Evolutionary conservation across 73 alveolate genomes (phyloP).

Genomic region (Tetrahymena malaccensis): DNA sequence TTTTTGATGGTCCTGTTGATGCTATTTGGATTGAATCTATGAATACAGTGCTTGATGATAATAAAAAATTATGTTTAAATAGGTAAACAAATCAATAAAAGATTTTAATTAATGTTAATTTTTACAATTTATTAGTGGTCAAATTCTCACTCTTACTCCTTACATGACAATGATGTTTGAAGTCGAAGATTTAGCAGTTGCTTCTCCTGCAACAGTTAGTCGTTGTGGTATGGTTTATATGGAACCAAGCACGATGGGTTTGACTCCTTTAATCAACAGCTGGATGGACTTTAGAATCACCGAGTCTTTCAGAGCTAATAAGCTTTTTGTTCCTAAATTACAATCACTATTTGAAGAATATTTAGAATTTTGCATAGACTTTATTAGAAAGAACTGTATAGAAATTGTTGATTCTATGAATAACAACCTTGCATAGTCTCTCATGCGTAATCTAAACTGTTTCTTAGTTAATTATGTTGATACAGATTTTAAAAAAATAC

Average conservation of each 20-base stretch:
- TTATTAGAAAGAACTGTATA: slow-evolving; percentile 51
- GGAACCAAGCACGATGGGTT: slow-evolving; percentile 83
- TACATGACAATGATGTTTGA: slow-evolving; percentile 89
- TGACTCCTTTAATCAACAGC: slow-evolving; percentile 65
- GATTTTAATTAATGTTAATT: slow-evolving; percentile 40
- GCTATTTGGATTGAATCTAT: slow-evolving; percentile 94
- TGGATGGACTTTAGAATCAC: slow-evolving; percentile 74
- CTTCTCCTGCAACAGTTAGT: slow-evolving; percentile 87
- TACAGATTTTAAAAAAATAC: slow-evolving; percentile 75
- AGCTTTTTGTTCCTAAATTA: slow-evolving; percentile 53
- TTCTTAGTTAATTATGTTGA: slow-evolving; percentile 66
- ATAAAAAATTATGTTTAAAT: slow-evolving; percentile 90
- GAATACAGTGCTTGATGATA: slow-evolving; percentile 99
- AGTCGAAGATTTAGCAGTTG: slow-evolving; percentile 81
- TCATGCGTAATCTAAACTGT: slow-evolving; percentile 77
- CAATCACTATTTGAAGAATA: slow-evolving; percentile 61
- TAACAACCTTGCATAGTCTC: slow-evolving; percentile 56
- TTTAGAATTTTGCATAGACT: slow-evolving; percentile 56
- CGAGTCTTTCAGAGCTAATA: slow-evolving; percentile 31
- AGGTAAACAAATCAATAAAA: neutral
- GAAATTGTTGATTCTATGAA: slow-evolving; percentile 67
- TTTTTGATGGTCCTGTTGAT: slow-evolving; percentile 98
- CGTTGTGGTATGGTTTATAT: slow-evolving; percentile 88
- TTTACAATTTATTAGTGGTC: slow-evolving; percentile 45
- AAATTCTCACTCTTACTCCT: slow-evolving; percentile 79